These are phyloP conservation scores for Botrytis paeoniae DNA, from an alignment of 2,329 filamentous ascomycete genomes.

Conservation along the genomic window DNA sequence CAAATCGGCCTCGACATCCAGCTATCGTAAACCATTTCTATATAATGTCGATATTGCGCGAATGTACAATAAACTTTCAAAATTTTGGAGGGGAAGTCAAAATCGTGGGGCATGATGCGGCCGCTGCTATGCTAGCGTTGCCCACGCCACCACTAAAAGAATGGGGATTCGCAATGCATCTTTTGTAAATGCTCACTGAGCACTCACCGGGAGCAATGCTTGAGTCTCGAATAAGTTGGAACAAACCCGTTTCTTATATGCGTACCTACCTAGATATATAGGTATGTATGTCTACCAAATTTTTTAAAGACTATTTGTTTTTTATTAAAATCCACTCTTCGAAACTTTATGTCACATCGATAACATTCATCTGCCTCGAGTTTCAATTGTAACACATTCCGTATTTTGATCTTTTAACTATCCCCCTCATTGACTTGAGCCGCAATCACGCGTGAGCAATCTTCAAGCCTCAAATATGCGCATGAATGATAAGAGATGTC, in stretches of 20 bases:
- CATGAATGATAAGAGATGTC: background rate
- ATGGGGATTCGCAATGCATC: background rate
- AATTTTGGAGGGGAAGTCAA: constrained; percentile 18
- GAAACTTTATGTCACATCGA: background rate
- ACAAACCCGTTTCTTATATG: too few species aligned
- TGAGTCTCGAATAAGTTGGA: background rate
- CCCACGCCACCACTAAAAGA: background rate
- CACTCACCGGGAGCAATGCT: background rate
- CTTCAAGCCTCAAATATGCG: background rate
- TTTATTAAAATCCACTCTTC: background rate
- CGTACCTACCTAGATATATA: too few species aligned
- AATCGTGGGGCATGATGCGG: constrained; percentile 10
- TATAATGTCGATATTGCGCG: background rate
- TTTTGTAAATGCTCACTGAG: background rate
- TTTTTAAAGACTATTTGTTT: too few species aligned
- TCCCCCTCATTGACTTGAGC: background rate
- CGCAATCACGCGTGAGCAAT: background rate
- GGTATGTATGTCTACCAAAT: too few species aligned
- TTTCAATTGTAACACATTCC: background rate
- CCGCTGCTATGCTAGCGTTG: background rate
- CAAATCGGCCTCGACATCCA: constrained; percentile 24
- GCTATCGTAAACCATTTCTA: constrained; percentile 11
- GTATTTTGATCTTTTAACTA: background rate
- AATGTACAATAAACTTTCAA: background rate
- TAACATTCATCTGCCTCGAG: background rate